These are phyloP conservation scores for Claviceps spartinae DNA, from an alignment of 2,329 filamentous ascomycete genomes.

Conservation along the genomic window DNA sequence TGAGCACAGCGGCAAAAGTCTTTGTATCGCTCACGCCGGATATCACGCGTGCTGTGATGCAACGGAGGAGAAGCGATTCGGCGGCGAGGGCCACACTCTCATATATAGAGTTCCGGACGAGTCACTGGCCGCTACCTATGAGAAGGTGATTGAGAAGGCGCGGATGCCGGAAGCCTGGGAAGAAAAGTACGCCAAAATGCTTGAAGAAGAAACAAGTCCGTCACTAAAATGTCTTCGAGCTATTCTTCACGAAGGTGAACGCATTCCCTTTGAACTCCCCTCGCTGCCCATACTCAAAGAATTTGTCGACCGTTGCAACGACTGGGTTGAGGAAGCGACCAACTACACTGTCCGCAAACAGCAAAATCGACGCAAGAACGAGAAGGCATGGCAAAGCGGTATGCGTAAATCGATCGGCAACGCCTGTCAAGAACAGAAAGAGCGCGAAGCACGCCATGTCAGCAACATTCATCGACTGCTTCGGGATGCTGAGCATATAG, in stretches of 20 bases:
- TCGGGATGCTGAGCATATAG: constrained; percentile 68
- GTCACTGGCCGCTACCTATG: constrained; percentile 49
- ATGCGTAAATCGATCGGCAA: constrained; percentile 53
- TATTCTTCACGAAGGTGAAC: constrained; percentile 84
- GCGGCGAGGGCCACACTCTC: constrained; percentile 57
- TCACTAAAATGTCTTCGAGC: constrained; percentile 75
- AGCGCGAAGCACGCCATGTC: constrained; percentile 77
- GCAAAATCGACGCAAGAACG: constrained; percentile 90
- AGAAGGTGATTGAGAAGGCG: constrained; percentile 77
- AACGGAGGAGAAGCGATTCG: constrained; percentile 51
- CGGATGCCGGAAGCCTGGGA: constrained; percentile 78
- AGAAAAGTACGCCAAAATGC: constrained; percentile 71
- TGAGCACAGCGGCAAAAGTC: constrained; percentile 61
- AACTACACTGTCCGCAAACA: constrained; percentile 95
- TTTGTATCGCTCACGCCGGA: constrained; percentile 76
- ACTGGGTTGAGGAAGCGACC: constrained; percentile 94
- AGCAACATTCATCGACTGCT: constrained; percentile 80
- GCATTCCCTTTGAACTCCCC: constrained; percentile 79
- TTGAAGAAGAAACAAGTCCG: constrained; percentile 74
- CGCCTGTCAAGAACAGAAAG: constrained; percentile 52
- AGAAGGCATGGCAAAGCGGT: constrained; percentile 69
- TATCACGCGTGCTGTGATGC: constrained; percentile 66
- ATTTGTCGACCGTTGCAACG: constrained; percentile 92
- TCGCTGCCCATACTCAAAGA: constrained; percentile 69
- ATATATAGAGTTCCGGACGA: constrained; percentile 66